Evolutionary conservation across 345 rosid genomes (phyloP).

Genomic region (Zanthoxylum bungeanum): DNA sequence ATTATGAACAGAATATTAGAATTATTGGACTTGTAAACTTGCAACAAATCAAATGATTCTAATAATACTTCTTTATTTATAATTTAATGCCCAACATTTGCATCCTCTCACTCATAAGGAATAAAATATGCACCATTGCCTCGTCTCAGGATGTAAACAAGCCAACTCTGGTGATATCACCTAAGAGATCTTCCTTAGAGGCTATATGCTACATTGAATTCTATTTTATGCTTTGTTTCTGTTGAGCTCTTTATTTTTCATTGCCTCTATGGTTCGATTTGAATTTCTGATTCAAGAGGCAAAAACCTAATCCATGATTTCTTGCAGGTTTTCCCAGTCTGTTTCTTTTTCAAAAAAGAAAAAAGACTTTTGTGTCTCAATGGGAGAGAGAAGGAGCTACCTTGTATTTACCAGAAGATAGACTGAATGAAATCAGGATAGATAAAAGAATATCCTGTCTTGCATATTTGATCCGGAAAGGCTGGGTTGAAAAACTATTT

Average conservation of each 20-base stretch:
- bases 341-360: background rate
- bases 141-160: background rate
- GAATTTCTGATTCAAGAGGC: background rate
- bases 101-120: background rate
- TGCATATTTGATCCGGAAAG: constrained; percentile 82
- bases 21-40: background rate
- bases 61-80: background rate
- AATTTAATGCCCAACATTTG: background rate
- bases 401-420: constrained; percentile 55
- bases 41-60: background rate
- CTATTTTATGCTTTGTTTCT: background rate
- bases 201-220: background rate
- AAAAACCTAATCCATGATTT: background rate
- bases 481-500: constrained; percentile 85
- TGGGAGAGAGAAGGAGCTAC: constrained; percentile 31
- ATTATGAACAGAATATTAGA: background rate
- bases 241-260: background rate
- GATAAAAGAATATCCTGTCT: constrained; percentile 86
- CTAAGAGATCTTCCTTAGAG: background rate
- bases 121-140: too few relatives aligned
- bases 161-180: background rate
- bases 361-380: background rate
- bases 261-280: background rate
- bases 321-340: background rate
- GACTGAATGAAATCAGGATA: constrained; percentile 72